Evolutionary conservation across 306 rosid species (phyloP).

Genomic region (Cucurbita pepo): DNA sequence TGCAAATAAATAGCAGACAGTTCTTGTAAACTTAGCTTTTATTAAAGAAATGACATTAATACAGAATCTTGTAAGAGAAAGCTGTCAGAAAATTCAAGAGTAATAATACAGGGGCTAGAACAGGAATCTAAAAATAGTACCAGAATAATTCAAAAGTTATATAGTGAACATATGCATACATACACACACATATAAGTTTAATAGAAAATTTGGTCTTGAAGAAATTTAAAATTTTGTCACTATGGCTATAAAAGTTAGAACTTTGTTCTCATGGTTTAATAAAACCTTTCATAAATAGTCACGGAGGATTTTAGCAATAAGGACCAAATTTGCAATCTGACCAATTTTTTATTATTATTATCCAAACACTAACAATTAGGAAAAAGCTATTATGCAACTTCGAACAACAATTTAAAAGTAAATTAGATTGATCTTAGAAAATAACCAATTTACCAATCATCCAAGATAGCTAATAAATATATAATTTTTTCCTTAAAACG

Average conservation of each 20-base stretch:
- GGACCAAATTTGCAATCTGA: too few relatives aligned
- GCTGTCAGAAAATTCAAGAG: neutral
- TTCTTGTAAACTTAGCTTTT: neutral
- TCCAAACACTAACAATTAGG: neutral
- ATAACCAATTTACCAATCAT: neutral
- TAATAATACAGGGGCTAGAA: neutral
- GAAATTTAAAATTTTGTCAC: too few relatives aligned
- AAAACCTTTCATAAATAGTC: too few relatives aligned
- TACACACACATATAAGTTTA: neutral
- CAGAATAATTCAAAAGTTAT: neutral
- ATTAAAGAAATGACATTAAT: neutral
- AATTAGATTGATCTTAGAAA: neutral
- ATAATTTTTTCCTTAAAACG: neutral
- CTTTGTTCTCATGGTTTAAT: too few relatives aligned
- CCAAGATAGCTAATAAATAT: neutral
- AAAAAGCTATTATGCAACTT: neutral
- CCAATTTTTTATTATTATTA: neutral
- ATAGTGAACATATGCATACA: neutral
- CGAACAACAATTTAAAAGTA: neutral
- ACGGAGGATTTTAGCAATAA: too few relatives aligned
- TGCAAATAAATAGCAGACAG: neutral
- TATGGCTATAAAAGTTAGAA: too few relatives aligned
- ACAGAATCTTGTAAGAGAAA: neutral
- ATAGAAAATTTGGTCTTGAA: too few relatives aligned
- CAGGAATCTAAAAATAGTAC: neutral